A percentile compares a stretch with the other conserved stretches of the same genome.
Evolutionary conservation across 2,329 filamentous ascomycete genomes (phyloP).

Genomic region (Lasiodiplodia theobromae): DNA sequence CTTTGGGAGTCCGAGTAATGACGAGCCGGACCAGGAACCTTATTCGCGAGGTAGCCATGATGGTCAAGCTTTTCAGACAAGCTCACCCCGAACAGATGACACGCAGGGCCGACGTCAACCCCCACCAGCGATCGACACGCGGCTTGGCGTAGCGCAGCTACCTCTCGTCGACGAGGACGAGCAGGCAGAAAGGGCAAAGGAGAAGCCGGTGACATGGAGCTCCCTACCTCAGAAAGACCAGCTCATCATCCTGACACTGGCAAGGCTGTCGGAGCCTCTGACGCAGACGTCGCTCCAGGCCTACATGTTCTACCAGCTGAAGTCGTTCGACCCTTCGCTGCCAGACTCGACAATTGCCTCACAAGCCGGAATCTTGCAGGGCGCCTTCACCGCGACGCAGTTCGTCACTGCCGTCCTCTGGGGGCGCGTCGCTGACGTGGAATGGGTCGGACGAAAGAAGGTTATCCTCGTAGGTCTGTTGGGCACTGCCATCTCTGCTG

Average conservation of each 20-base stretch:
- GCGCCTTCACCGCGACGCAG: conserved; percentile 81
- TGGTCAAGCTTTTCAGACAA: conserved; percentile 5
- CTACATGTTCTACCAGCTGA: conserved; percentile 90
- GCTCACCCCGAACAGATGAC: not conserved
- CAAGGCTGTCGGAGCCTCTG: conserved; percentile 81
- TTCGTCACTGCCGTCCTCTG: conserved; percentile 84
- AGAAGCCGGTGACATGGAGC: conserved; percentile 69
- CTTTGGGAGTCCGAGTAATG: not conserved
- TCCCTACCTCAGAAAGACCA: conserved; percentile 80
- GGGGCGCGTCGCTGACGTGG: conserved; percentile 74
- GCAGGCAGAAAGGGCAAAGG: conserved; percentile 38
- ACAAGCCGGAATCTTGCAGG: conserved; percentile 79
- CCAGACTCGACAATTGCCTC: conserved; percentile 71
- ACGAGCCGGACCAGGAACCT: not conserved
- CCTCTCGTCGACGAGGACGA: conserved; percentile 24
- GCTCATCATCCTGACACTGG: conserved; percentile 77
- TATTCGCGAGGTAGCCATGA: not conserved
- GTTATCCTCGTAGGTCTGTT: conserved; percentile 79
- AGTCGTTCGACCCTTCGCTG: conserved; percentile 70
- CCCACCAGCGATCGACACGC: not conserved
- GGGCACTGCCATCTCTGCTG: conserved; percentile 70
- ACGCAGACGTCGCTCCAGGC: conserved; percentile 69
- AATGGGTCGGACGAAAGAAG: conserved; percentile 71
- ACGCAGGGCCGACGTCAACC: not conserved
- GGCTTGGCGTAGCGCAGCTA: not conserved